Conservation (phyloP, 2,329 filamentous ascomycete genomes). For the Botrytis fabae region DNA sequence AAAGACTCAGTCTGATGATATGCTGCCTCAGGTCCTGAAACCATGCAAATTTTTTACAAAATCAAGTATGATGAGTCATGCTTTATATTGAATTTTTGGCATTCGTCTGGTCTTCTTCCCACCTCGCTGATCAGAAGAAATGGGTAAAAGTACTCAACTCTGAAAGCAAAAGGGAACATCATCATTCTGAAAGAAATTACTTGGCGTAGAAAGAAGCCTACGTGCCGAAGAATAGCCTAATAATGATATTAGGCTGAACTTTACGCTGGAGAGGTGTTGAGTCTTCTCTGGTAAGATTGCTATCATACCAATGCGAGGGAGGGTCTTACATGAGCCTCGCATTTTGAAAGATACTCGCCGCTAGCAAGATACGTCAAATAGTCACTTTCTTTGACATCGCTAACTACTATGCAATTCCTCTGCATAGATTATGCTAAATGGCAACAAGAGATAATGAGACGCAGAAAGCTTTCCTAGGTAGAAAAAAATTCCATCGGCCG, state of each 20-base stretch:
- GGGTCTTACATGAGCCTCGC: not conserved
- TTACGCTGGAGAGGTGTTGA: not conserved
- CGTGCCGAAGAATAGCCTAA: not conserved
- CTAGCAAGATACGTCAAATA: not conserved
- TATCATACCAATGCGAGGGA: not conserved
- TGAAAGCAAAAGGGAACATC: not conserved
- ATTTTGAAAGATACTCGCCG: not conserved
- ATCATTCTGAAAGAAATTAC: not conserved
- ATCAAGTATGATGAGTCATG: not conserved
- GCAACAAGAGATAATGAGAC: not conserved
- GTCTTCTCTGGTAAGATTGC: not conserved
- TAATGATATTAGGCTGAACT: not conserved
- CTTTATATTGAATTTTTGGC: not conserved
- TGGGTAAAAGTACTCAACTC: not conserved
- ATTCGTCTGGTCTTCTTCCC: too few species aligned
- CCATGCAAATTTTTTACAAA: not conserved
- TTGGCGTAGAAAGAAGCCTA: not conserved
- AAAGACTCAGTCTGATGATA: not conserved
- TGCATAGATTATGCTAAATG: not conserved
- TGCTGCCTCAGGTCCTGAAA: not conserved
- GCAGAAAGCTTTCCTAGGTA: not conserved
- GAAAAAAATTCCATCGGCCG: not conserved
- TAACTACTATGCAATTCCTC: not conserved
- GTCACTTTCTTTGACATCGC: not conserved
- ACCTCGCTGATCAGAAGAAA: too few species aligned